Evolutionary conservation across 352 stramenopile species (phyloP).

Genomic region (Phytophthora uliginosa): DNA sequence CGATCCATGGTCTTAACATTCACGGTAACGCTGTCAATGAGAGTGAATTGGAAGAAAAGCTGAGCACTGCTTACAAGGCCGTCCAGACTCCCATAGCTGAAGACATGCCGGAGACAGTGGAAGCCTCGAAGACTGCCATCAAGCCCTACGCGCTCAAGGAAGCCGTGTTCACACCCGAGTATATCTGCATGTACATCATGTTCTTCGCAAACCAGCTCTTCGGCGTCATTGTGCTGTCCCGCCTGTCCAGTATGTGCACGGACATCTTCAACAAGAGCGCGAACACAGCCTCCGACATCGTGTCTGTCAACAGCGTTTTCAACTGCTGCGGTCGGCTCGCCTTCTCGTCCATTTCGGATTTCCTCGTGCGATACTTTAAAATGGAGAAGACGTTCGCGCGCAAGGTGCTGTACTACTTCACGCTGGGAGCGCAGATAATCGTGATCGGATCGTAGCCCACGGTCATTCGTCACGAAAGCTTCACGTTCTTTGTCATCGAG

Average conservation of each 20-base stretch:
- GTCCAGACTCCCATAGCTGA: constrained; percentile 45
- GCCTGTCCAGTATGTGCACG: constrained; percentile 59
- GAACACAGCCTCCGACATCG: background rate
- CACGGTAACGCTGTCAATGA: constrained; percentile 56
- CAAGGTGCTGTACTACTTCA: constrained; percentile 69
- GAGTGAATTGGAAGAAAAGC: constrained; percentile 40
- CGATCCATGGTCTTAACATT: constrained; percentile 61
- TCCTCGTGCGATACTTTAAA: constrained; percentile 51
- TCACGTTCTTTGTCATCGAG: constrained; percentile 55
- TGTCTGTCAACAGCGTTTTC: constrained; percentile 55
- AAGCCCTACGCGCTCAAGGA: constrained; percentile 52
- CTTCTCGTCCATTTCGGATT: constrained; percentile 54
- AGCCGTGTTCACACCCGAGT: constrained; percentile 58
- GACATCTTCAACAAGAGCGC: constrained; percentile 29
- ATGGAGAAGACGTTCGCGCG: constrained; percentile 55
- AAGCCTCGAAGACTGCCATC: constrained; percentile 32
- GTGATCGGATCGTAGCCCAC: constrained; percentile 63
- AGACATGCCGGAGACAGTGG: constrained; percentile 33
- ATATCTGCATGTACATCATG: constrained; percentile 70
- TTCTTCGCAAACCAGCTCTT: constrained; percentile 67
- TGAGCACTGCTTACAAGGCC: constrained; percentile 52
- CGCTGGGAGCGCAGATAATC: constrained; percentile 62
- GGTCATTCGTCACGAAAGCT: constrained; percentile 61
- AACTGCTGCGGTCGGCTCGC: constrained; percentile 60
- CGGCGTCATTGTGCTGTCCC: constrained; percentile 65